Evolutionary conservation across 768 basidiomycete species (phyloP), one percentile per base, ranked within the genome.

Genomic region (Epithele typhae): DNA sequence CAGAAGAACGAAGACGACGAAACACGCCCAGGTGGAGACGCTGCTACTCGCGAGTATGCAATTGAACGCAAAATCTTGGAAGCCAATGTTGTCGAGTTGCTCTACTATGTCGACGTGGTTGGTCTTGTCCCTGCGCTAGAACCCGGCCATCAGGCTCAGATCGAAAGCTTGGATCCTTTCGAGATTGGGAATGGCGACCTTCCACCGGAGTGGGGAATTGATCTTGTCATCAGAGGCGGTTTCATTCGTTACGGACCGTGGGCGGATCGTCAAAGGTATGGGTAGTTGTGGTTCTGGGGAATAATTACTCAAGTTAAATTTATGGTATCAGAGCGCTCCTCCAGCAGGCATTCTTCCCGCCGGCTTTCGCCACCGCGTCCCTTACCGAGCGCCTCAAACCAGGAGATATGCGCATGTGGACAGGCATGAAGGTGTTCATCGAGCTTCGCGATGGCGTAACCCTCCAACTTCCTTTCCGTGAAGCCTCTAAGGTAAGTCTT

Each of bases 191-290:
- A 96, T 59, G 86, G 91, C 1, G 93, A 89, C 57, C 60, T 84
- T 34, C 74, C 87, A 18, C 95, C 95, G 5, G 91, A 98, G 60
- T 98, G 93, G 90, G 95, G 94, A 3, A 68, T 96, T 21, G 90
- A 98, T 59, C 55, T 98, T 15, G 75, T 84, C 15, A 70, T 97
- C n/a, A 71, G 79, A 48, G 82, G 82, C 15, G 94, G 91, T 0
- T 63, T 74, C 27, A 54, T 96, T 27, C 77, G 80, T 17, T 98
- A 97, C 61, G 95, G 95, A 4, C 95, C 95, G 3, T 98, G 95
- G 95, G 87, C 93, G 19, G 95, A 98, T 67, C 77, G 94, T 21
- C 95, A 96, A 65, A 74, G 93, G 89, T 84, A 59, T 21, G 23
- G 14, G 27, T 30, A 7, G 14, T 30, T 30, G 27, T 30, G 27